Evolutionary conservation across 192 early-diverging fungal genomes (phyloP), one percentile per base, ranked within the genome.

Genomic region (Podila horticola): DNA sequence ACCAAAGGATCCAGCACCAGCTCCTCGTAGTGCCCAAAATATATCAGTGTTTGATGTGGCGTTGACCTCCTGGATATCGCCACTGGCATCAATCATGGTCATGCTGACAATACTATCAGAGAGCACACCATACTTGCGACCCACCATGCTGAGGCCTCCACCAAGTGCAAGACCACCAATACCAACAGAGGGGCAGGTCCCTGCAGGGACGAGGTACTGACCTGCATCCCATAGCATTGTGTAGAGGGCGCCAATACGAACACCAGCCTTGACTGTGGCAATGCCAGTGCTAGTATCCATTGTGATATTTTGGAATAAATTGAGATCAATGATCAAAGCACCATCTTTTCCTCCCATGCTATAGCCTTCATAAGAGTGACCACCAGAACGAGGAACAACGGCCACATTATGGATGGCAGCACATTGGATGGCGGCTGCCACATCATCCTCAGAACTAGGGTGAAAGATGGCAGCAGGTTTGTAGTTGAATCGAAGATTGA

Each of bases 11-110:
- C 82, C 76, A 24, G 69, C 84, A 22, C 89, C 89, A 28, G 83
- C 91, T 15, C 89, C 90, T 28, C 88, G 58, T 13, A 91, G 20
- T 1, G 88, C 90, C 83, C 84, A 92, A 48, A 87, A 92, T 17
- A 92, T 62, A 70, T 92, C 89, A 2, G 68, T 15, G 61, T 89
- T 69, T 30, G 74, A 58, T 4, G 24, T 50, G 15, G 58, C 65
- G 52, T 51, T 68, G 30, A 73, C 81, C 41, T 50, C 55, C 10
- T 84, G 64, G 13, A 90, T 15, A 13, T 72, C 66, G 22, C 89
- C 88, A 22, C 74, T 67, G 24, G 79, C 79, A 30, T 74, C 30
- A 20, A 85, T 86, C 20, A 90, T 62, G 7, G 64, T 38, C 7
- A 81, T 55, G 10, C 71, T 15, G 24, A 87, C 41, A 36, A 88